phyloP scores from a whole-genome alignment of 345 rosid species.

The Reutealis trisperma region DNA sequence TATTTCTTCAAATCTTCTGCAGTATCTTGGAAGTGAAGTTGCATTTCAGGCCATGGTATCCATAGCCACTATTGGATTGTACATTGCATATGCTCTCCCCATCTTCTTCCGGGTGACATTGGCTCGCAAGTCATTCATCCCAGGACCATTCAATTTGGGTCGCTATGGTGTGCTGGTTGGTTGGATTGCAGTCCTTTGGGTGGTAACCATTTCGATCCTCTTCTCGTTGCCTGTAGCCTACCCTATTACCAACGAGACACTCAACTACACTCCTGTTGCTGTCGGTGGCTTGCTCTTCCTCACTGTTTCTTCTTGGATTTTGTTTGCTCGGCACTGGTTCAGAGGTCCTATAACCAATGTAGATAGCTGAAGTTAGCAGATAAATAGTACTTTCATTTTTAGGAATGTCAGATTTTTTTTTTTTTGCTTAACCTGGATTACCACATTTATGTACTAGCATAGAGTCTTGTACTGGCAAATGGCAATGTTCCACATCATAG shows the following conservation, averaged over 20 bases:
- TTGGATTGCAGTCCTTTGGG: slow-evolving; percentile 93
- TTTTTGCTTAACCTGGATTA: neutral
- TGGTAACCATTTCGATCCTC: slow-evolving; percentile 78
- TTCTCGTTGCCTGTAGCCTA: slow-evolving; percentile 92
- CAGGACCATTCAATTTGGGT: slow-evolving; percentile 88
- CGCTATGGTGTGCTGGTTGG: slow-evolving; percentile 62
- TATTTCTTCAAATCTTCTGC: slow-evolving; percentile 28
- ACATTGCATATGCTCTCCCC: slow-evolving; percentile 92
- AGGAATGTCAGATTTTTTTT: neutral
- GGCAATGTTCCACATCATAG: neutral
- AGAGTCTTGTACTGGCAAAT: neutral
- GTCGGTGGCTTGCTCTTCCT: slow-evolving; percentile 69
- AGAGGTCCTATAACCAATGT: slow-evolving; percentile 78
- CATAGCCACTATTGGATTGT: slow-evolving; percentile 89
- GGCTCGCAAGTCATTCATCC: slow-evolving; percentile 66
- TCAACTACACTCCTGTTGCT: slow-evolving; percentile 93
- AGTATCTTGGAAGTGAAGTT: slow-evolving; percentile 89
- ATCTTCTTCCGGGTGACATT: slow-evolving; percentile 80
- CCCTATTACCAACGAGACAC: slow-evolving; percentile 74
- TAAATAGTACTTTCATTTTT: neutral
- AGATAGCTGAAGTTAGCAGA: slow-evolving; percentile 25
- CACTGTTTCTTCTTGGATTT: slow-evolving; percentile 57
- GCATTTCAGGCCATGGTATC: slow-evolving; percentile 98
- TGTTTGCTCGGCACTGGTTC: slow-evolving; percentile 81
- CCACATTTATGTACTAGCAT: neutral